Conservation (phyloP, 2,329 filamentous ascomycete genomes). For the Didymella pomorum region DNA sequence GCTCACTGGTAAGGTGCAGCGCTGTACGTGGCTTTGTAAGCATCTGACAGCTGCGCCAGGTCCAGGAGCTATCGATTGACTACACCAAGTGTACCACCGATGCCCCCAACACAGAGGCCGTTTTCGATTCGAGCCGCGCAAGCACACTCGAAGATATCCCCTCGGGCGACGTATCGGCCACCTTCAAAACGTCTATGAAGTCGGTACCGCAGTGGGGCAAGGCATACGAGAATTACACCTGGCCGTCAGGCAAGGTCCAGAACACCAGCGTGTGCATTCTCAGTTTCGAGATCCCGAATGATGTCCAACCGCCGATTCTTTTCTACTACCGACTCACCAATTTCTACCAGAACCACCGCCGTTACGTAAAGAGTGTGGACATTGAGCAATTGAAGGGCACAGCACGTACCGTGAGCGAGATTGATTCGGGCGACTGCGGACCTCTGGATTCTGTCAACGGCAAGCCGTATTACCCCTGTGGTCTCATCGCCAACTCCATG, state of each 20-base stretch:
- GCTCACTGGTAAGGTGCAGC: slow-evolving; percentile 69
- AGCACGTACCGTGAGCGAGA: slow-evolving; percentile 65
- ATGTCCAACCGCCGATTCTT: slow-evolving; percentile 81
- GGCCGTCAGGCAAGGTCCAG: slow-evolving; percentile 26
- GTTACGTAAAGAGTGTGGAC: slow-evolving; percentile 92
- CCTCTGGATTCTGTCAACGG: slow-evolving; percentile 65
- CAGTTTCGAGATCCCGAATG: slow-evolving; percentile 79
- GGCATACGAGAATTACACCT: slow-evolving; percentile 50
- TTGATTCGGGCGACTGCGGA: slow-evolving; percentile 75
- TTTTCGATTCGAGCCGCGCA: slow-evolving; percentile 23
- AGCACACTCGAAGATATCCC: slow-evolving; percentile 62
- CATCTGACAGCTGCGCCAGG: slow-evolving; percentile 59
- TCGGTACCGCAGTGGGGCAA: slow-evolving; percentile 46
- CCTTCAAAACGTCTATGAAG: slow-evolving; percentile 69
- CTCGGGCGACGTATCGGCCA: slow-evolving; percentile 65
- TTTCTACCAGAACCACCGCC: slow-evolving; percentile 98
- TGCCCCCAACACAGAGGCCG: slow-evolving; percentile 55
- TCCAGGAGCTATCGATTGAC: slow-evolving; percentile 89
- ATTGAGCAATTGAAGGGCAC: slow-evolving; percentile 82
- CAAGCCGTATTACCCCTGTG: slow-evolving; percentile 91
- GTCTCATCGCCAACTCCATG: slow-evolving; percentile 92
- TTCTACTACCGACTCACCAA: slow-evolving; percentile 97
- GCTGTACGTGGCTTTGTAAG: neutral
- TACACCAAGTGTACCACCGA: slow-evolving; percentile 78
- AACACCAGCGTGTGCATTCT: slow-evolving; percentile 70